Conservation (phyloP, 352 stramenopile species). For the Pythium volutum region DNA sequence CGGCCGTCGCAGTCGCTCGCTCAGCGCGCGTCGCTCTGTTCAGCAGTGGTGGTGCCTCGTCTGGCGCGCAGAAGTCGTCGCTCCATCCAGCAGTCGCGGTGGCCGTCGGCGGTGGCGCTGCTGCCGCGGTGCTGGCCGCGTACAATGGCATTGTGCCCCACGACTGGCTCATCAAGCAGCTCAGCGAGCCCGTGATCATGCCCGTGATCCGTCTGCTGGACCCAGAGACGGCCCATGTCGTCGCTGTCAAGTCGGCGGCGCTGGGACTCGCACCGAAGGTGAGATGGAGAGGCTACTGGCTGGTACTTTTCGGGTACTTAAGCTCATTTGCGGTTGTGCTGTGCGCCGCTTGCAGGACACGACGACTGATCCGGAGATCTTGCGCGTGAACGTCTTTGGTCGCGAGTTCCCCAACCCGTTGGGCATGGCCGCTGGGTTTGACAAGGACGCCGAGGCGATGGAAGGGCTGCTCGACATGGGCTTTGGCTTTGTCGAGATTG, state of each 20-base stretch:
- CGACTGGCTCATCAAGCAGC: constrained; percentile 68
- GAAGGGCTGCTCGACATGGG: constrained; percentile 86
- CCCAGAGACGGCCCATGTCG: constrained; percentile 80
- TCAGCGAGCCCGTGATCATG: constrained; percentile 75
- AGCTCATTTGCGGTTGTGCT: constrained; percentile 16
- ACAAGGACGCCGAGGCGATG: constrained; percentile 96
- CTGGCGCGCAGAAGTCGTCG: constrained; percentile 12
- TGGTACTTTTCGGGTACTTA: background rate
- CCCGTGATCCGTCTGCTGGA: constrained; percentile 78
- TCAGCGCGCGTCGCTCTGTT: constrained; percentile 17
- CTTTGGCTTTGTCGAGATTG: constrained; percentile 34
- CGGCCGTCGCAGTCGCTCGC: background rate
- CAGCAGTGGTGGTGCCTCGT: constrained; percentile 13
- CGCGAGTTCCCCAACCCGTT: constrained; percentile 91
- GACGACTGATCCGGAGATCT: constrained; percentile 47
- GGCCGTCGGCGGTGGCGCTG: constrained; percentile 38
- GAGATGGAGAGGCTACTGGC: background rate
- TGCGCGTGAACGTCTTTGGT: constrained; percentile 54
- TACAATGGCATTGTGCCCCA: constrained; percentile 69
- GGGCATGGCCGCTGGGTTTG: constrained; percentile 96
- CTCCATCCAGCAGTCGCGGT: constrained; percentile 22
- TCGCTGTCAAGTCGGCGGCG: constrained; percentile 77
- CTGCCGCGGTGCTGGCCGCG: constrained; percentile 50
- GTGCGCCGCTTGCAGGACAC: constrained; percentile 12
- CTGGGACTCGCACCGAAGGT: constrained; percentile 73